Conservation (phyloP, 768 basidiomycete genomes). For the Suillus subalutaceus region DNA sequence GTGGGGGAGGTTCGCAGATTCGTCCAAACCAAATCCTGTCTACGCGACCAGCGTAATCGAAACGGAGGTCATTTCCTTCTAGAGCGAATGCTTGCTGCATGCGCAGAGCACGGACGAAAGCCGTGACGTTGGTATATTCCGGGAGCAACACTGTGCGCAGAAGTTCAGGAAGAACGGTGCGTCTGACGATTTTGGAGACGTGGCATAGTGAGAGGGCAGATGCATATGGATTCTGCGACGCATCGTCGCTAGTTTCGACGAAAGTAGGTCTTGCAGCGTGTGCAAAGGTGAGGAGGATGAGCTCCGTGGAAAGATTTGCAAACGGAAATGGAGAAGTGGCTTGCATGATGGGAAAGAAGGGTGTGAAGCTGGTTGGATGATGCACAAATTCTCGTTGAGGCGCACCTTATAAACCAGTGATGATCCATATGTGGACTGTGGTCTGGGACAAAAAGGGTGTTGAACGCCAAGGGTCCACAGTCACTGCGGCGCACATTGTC, state of each 20-base stretch:
- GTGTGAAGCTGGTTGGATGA: neutral
- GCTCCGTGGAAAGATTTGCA: slow-evolving; percentile 36
- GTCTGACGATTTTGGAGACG: slow-evolving; percentile 39
- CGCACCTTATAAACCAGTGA: slow-evolving; percentile 2
- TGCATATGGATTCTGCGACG: slow-evolving; percentile 14
- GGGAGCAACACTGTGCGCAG: slow-evolving; percentile 42
- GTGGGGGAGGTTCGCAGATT: slow-evolving; percentile 29
- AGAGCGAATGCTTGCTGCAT: slow-evolving; percentile 25
- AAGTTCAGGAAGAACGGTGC: slow-evolving; percentile 40
- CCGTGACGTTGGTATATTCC: neutral
- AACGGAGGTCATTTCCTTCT: slow-evolving; percentile 25
- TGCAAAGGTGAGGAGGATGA: slow-evolving; percentile 37
- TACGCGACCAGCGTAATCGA: slow-evolving; percentile 36
- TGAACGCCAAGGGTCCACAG: neutral
- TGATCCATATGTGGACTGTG: neutral
- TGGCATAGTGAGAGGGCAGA: slow-evolving; percentile 35
- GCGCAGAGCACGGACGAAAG: slow-evolving; percentile 37
- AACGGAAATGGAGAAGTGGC: slow-evolving; percentile 20
- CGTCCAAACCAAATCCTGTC: slow-evolving; percentile 39
- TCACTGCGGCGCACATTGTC: neutral
- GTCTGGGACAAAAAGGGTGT: neutral
- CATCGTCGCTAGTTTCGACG: slow-evolving; percentile 6
- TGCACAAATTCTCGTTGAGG: neutral
- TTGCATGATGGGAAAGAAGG: neutral
- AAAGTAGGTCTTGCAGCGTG: slow-evolving; percentile 34